Evolutionary conservation across 1,139 yeast genomes (phyloP).

Genomic region (Scheffersomyces segobiensis): DNA sequence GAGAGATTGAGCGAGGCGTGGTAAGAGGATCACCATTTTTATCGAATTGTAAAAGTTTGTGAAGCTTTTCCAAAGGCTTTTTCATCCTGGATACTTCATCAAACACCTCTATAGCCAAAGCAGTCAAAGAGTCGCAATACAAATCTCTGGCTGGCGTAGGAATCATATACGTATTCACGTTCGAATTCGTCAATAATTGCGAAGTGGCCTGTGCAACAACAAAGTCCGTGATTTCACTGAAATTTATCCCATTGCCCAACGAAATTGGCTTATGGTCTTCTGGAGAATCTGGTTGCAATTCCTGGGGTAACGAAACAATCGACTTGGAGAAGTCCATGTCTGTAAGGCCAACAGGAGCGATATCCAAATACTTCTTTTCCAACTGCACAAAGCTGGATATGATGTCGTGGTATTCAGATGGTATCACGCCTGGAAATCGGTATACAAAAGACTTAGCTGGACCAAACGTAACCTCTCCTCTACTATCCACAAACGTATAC

Average conservation of each 20-base stretch:
- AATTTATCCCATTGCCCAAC: background rate
- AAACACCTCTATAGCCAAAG: conserved; percentile 27
- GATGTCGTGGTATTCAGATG: conserved; percentile 22
- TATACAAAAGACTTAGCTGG: conserved; percentile 45
- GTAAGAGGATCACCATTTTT: conserved; percentile 37
- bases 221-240: conserved; percentile 19
- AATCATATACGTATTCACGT: conserved; percentile 39
- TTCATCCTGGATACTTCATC: conserved; percentile 13
- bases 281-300: conserved; percentile 10
- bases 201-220: conserved; percentile 42
- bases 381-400: conserved; percentile 28
- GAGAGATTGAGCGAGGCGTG: conserved; percentile 49
- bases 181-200: conserved; percentile 35
- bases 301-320: conserved; percentile 21
- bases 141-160: conserved; percentile 36
- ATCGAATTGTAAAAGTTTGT: conserved; percentile 52
- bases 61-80: conserved; percentile 52
- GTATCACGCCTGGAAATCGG: conserved; percentile 57
- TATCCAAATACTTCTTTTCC: conserved; percentile 32
- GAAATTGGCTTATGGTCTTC: background rate
- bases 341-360: conserved; percentile 44
- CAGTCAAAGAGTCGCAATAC: conserved; percentile 28
- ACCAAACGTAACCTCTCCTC: conserved; percentile 57
- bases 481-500: conserved; percentile 55
- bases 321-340: conserved; percentile 34